Conservation (phyloP, 1,284 basidiomycete genomes). For the Austroboletus niveus region DNA sequence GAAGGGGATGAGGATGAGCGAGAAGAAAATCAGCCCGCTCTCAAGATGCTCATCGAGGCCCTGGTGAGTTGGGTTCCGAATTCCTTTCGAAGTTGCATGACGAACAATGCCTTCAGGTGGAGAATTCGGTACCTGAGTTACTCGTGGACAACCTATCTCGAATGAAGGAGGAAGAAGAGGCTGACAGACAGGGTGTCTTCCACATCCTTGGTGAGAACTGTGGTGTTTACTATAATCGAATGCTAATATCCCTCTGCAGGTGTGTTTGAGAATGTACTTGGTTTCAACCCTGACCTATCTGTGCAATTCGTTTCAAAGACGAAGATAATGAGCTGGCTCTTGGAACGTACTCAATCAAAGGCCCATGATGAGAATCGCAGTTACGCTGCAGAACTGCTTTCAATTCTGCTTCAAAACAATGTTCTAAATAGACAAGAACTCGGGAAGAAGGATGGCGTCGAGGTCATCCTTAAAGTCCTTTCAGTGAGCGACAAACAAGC, state of each 20-base stretch:
- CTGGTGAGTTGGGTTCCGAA: constrained; percentile 52
- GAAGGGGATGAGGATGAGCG: constrained; percentile 70
- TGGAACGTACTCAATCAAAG: constrained; percentile 74
- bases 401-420: constrained; percentile 83
- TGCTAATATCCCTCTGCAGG: constrained; percentile 46
- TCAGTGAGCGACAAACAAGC: constrained; percentile 56
- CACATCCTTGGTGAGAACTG: constrained; percentile 72
- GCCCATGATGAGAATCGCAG: constrained; percentile 82
- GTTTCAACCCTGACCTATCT: constrained; percentile 78
- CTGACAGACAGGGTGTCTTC: constrained; percentile 87
- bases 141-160: constrained; percentile 87
- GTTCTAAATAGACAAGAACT: constrained; percentile 62
- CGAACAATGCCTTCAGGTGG: constrained; percentile 48
- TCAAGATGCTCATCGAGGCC: constrained; percentile 72
- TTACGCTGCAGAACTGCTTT: constrained; percentile 85
- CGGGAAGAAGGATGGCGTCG: constrained; percentile 75
- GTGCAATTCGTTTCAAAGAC: constrained; percentile 73
- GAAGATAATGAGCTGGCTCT: constrained; percentile 74
- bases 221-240: not conserved
- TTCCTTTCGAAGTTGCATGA: not conserved
- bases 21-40: constrained; percentile 61
- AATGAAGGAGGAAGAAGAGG: constrained; percentile 82
- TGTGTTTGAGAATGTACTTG: constrained; percentile 90
- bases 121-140: constrained; percentile 82
- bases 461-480: constrained; percentile 72